These are phyloP conservation scores for Francoa sonchifolia DNA, from an alignment of 441 rosid species.

Conservation along the genomic window DNA sequence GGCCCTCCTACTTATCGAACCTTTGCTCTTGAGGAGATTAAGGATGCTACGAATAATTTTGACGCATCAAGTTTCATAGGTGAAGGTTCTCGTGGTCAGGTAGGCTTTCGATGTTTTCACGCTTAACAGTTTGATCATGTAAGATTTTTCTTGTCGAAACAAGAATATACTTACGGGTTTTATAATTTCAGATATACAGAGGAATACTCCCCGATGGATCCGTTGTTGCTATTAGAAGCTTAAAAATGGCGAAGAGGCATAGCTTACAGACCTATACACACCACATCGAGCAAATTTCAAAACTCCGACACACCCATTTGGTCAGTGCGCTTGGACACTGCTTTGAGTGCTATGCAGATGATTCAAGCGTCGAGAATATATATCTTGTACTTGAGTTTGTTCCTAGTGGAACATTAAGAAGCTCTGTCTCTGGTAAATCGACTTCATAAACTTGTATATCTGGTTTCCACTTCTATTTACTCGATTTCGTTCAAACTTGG, in stretches of 20 bases:
- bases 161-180: neutral
- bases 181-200: conserved; percentile 26
- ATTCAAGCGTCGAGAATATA: conserved; percentile 24
- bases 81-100: conserved; percentile 25
- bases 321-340: conserved; percentile 57
- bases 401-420: conserved; percentile 33
- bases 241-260: conserved; percentile 25
- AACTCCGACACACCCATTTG: conserved; percentile 43
- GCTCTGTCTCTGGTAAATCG: conserved; percentile 22
- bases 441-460: neutral
- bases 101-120: no score
- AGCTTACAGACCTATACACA: conserved; percentile 23
- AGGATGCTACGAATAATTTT: conserved; percentile 41
- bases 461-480: neutral
- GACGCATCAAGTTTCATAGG: conserved; percentile 19
- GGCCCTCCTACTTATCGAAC: conserved; percentile 37
- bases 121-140: no score
- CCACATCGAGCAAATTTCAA: conserved; percentile 39
- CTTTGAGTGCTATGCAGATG: conserved; percentile 24
- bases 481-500: neutral
- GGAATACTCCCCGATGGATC: conserved; percentile 34
- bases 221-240: conserved; percentile 27
- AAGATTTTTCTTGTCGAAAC: no score
- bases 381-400: conserved; percentile 37
- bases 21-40: conserved; percentile 45